A percentile compares a stretch with the other conserved stretches of the same genome.
These are phyloP conservation scores for Talaromyces albobiverticillius DNA, from an alignment of 2,329 filamentous ascomycete genomes.

Conservation along the genomic window DNA sequence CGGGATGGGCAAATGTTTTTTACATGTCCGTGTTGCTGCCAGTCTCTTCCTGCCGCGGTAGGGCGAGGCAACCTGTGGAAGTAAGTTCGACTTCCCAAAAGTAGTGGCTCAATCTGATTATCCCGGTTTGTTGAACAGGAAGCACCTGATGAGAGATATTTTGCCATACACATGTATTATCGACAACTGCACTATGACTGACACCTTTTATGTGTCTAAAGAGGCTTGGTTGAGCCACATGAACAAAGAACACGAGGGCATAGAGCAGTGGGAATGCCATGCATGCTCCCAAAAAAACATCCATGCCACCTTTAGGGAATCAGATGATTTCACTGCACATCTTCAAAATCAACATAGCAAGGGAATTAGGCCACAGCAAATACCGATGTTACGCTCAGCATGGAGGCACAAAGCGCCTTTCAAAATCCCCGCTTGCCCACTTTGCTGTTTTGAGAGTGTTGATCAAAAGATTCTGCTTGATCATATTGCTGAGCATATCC, in stretches of 20 bases:
- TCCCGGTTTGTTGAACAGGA: neutral
- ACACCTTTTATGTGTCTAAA: neutral
- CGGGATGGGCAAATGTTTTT: constrained; percentile 4
- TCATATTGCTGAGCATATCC: constrained; percentile 6
- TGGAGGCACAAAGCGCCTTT: neutral
- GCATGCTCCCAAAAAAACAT: neutral
- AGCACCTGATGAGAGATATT: constrained; percentile 1
- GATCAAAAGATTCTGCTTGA: neutral
- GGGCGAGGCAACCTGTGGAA: constrained; percentile 10
- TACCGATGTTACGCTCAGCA: constrained; percentile 1
- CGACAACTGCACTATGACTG: neutral
- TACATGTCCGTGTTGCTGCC: constrained; percentile 17
- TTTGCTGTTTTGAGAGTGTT: neutral
- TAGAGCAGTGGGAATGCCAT: neutral
- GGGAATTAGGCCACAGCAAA: neutral
- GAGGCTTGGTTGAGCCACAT: constrained; percentile 1
- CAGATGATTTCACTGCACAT: neutral
- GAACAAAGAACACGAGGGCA: neutral
- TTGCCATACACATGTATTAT: constrained; percentile 7
- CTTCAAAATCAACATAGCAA: neutral
- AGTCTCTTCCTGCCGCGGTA: constrained; percentile 3
- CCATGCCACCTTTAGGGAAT: neutral
- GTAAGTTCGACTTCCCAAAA: neutral
- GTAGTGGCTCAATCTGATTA: neutral
- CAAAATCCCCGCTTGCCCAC: neutral